These are phyloP conservation scores for Pyrenophora graminea DNA, from an alignment of 2,329 filamentous ascomycete species.

Conservation along the genomic window DNA sequence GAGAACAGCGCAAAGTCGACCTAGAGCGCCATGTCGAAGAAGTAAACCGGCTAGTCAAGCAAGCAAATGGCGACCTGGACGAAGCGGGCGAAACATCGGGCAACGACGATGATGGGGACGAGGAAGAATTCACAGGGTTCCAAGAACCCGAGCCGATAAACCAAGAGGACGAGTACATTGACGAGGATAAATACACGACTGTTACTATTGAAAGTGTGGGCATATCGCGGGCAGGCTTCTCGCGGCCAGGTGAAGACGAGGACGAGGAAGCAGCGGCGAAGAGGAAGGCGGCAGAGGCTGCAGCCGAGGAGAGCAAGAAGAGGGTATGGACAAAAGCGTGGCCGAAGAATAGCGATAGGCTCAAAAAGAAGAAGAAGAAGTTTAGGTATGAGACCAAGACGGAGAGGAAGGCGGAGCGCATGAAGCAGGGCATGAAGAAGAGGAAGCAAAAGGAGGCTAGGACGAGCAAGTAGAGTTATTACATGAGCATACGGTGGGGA, in stretches of 20 bases:
- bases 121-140: slow-evolving; percentile 52
- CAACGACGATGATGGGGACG: slow-evolving; percentile 48
- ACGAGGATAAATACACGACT: slow-evolving; percentile 94
- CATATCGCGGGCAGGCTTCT: slow-evolving; percentile 73
- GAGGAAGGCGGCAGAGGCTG: slow-evolving; percentile 29
- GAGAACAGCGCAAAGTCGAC: slow-evolving; percentile 80
- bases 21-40: slow-evolving; percentile 80
- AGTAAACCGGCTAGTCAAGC: slow-evolving; percentile 71
- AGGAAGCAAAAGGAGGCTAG: slow-evolving; percentile 68
- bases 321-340: slow-evolving; percentile 58
- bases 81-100: slow-evolving; percentile 47
- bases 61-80: slow-evolving; percentile 55
- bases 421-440: slow-evolving; percentile 71
- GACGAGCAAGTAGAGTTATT: slow-evolving; percentile 24
- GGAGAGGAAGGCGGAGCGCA: slow-evolving; percentile 68
- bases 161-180: slow-evolving; percentile 90
- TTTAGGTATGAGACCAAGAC: slow-evolving; percentile 91
- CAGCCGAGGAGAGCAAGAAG: slow-evolving; percentile 57
- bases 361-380: slow-evolving; percentile 84
- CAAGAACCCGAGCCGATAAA: slow-evolving; percentile 64
- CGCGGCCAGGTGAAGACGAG: slow-evolving; percentile 53
- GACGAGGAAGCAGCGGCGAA: slow-evolving; percentile 18
- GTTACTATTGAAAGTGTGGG: slow-evolving; percentile 91
- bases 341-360: slow-evolving; percentile 48
- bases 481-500: background rate